Percentiles rank a stretch among this genome's conserved stretches.
These are phyloP conservation scores for Austroboletus novae-zelandiae DNA, from an alignment of 1,284 basidiomycete species.

Conservation along the genomic window DNA sequence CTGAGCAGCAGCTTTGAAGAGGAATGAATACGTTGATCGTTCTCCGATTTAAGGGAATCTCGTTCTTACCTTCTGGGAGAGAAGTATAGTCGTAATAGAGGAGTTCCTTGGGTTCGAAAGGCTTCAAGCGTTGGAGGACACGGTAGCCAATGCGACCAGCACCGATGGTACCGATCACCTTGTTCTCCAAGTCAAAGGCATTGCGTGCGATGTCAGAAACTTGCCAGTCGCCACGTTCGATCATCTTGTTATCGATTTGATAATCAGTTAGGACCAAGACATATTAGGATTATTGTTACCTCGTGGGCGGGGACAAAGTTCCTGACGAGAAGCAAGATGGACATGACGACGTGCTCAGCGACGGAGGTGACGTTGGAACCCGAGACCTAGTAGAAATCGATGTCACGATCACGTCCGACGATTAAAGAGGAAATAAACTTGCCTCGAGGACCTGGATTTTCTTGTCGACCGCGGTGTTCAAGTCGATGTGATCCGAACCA, in stretches of 20 bases:
- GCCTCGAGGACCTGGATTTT: slow-evolving; percentile 77
- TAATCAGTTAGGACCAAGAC: not conserved
- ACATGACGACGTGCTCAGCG: slow-evolving; percentile 87
- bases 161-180: slow-evolving; percentile 88
- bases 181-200: slow-evolving; percentile 87
- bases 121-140: slow-evolving; percentile 83
- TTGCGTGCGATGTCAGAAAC: slow-evolving; percentile 82
- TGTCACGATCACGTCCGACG: slow-evolving; percentile 42
- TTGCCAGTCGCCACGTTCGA: slow-evolving; percentile 81
- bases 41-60: slow-evolving; percentile 68
- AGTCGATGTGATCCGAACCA: slow-evolving; percentile 91
- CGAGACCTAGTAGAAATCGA: slow-evolving; percentile 60
- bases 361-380: slow-evolving; percentile 91
- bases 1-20: slow-evolving; percentile 58
- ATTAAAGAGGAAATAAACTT: slow-evolving; percentile 4
- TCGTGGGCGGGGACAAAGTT: slow-evolving; percentile 69
- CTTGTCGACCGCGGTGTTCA: slow-evolving; percentile 83
- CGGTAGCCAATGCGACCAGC: slow-evolving; percentile 89
- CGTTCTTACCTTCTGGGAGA: slow-evolving; percentile 66
- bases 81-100: slow-evolving; percentile 91
- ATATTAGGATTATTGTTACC: slow-evolving; percentile 25
- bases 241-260: slow-evolving; percentile 54
- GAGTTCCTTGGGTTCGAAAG: slow-evolving; percentile 90
- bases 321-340: slow-evolving; percentile 70
- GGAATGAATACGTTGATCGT: slow-evolving; percentile 32